These are phyloP conservation scores for Amylocystis lapponica DNA, from an alignment of 768 basidiomycete genomes.

Conservation along the genomic window DNA sequence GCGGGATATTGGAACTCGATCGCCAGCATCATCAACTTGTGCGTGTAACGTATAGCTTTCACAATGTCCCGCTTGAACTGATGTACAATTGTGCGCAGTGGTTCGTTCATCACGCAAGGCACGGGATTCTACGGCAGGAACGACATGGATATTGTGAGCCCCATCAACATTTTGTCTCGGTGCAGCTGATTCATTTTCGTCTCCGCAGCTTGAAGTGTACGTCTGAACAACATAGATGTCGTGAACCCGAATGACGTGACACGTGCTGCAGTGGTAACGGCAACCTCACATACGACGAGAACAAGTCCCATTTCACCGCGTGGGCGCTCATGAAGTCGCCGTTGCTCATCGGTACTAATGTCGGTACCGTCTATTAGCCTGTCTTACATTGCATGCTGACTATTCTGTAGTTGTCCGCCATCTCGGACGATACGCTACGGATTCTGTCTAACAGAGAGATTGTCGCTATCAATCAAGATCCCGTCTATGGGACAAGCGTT, in stretches of 20 bases:
- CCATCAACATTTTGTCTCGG: too few relatives aligned
- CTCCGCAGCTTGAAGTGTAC: constrained; percentile 12
- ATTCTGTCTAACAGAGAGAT: constrained; percentile 62
- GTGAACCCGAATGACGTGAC: background rate
- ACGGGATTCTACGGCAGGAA: constrained; percentile 67
- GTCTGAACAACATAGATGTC: background rate
- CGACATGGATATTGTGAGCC: constrained; percentile 59
- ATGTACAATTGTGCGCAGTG: constrained; percentile 30
- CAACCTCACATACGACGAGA: constrained; percentile 54
- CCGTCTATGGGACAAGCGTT: constrained; percentile 52
- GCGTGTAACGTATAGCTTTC: background rate
- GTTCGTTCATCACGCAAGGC: constrained; percentile 57
- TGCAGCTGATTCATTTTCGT: too few relatives aligned
- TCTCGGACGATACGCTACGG: constrained; percentile 43
- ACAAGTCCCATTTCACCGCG: constrained; percentile 66
- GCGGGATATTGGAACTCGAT: constrained; percentile 41
- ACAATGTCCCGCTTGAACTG: background rate
- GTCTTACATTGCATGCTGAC: background rate
- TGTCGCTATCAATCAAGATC: constrained; percentile 65
- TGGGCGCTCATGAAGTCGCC: constrained; percentile 72
- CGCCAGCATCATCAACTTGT: constrained; percentile 52
- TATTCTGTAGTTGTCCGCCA: constrained; percentile 39
- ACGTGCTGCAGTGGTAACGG: constrained; percentile 52
- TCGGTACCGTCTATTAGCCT: constrained; percentile 4
- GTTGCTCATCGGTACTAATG: constrained; percentile 53